Evolutionary conservation across 2,329 filamentous ascomycete species (phyloP), one percentile per base, ranked within the genome.

Genomic region (Xylogone sp.): DNA sequence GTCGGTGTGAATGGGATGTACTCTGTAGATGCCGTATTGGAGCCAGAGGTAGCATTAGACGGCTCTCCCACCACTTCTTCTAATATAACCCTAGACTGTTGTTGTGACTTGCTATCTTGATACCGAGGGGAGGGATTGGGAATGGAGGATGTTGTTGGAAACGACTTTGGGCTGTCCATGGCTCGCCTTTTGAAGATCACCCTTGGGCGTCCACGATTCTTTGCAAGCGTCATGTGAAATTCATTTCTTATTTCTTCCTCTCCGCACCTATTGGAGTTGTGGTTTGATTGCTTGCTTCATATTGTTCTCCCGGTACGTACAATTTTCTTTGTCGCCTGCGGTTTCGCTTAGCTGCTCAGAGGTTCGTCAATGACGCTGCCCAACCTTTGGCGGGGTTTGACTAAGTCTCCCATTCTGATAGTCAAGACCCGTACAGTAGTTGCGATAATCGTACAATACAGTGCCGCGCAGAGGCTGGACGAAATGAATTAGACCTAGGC

Each of bases 161-260:
- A n/a, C n/a, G 45, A n/a, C 24, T 46, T 27, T 21, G 20, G 21
- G 22, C 34, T 47, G 16, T 51, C 49, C 55, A 57, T 61, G 18
- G 50, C 53, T 42, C 62, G 56, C 56, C 54, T 61, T 51, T 61
- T 54, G 52, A 67, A 66, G 56, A 59, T 50, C 46, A 65, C 63
- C 53, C 55, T 60, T 50, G 54, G 57, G 50, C 46, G 59, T 42
- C 39, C 44, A 24, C 59, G 48, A 50, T 61, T 65, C 51, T 53
- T 63, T 43, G 51, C 46, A 51, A 64, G 62, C 56, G 62, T 61
- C 64, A 67, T 66, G 56, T 60, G 59, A 49, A 52, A 43, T 51
- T 53, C 39, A 48, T 48, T 55, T 57, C 49, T 46, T 46, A 20
- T 29, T 29, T 43, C 43, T 18, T 16, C 10, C 12, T n/a, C n/a